phyloP scores from a whole-genome alignment of 805 yeast species.

The Middelhovenomyces tepae region DNA sequence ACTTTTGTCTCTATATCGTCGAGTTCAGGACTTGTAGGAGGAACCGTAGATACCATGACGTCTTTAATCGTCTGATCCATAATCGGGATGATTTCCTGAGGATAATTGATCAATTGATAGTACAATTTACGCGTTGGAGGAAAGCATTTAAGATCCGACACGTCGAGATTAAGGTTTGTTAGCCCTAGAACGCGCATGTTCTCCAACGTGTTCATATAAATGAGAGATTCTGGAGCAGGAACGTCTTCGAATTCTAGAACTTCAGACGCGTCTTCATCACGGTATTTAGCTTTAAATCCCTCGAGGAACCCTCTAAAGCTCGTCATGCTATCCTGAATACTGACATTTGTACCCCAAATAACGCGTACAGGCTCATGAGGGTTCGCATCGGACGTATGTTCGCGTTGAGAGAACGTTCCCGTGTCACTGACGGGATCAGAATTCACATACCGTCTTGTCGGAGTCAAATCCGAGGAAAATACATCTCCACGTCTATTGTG shows the following conservation, averaged over 20 bases:
- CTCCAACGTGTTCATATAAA: constrained; percentile 64
- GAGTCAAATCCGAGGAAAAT: constrained; percentile 55
- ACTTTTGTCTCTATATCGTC: constrained; percentile 74
- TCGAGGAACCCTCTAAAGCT: constrained; percentile 74
- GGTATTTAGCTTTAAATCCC: constrained; percentile 71
- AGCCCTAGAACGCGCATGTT: constrained; percentile 71
- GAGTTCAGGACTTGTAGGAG: constrained; percentile 22
- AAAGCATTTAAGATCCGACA: constrained; percentile 66
- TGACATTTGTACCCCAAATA: constrained; percentile 97
- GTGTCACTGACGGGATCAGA: constrained; percentile 27
- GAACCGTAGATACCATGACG: constrained; percentile 47
- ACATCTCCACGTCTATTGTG: constrained; percentile 66
- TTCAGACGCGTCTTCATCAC: constrained; percentile 43
- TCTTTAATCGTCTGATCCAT: constrained; percentile 96
- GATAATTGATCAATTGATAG: constrained; percentile 81
- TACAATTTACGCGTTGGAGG: constrained; percentile 70
- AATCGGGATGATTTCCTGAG: constrained; percentile 93
- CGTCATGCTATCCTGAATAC: constrained; percentile 78
- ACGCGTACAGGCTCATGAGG: constrained; percentile 74
- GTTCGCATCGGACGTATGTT: constrained; percentile 26
- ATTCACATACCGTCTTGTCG: constrained; percentile 58
- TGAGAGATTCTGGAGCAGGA: constrained; percentile 47
- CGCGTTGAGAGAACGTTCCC: constrained; percentile 18
- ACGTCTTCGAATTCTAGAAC: constrained; percentile 22
- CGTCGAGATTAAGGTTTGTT: constrained; percentile 77